Evolutionary conservation across 176 grass and related monocot species (phyloP), one percentile per base, ranked within the genome.

Genomic region (Eragrostis nindensis): DNA sequence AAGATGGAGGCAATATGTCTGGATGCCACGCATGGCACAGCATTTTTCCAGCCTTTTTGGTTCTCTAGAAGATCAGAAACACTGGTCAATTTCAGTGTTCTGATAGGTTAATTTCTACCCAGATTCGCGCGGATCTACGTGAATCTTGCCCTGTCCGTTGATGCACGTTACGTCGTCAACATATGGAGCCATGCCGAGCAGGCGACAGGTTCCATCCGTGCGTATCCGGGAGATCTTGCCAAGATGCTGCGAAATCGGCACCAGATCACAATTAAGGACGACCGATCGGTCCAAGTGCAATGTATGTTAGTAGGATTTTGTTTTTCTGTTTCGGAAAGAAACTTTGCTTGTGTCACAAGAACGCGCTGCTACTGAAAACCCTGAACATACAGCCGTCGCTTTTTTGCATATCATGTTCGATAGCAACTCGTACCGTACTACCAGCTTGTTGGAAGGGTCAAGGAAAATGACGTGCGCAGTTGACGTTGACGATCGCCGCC

Each of bases 51-150:
- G 32, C 32, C 32, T 36, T 36, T 4, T 36, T 36, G 52, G 52
- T 55, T 55, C 21, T 55, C 52, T 55, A 55, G 52, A 55, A 44
- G 42, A 1, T 10, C 9, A 44, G 42, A 44, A 44, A 44, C 9
- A 44, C 1, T 1, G 8, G 42, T 54, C 50, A 8, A 5, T 39
- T 15, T 70, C 24, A 50, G 68, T 25, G 24, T 59, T 76, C 53
- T 61, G 11, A 1, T 10, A 16, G 22, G 29, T 55, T 21, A n/a
- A 45, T 52, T 63, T 62, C 30, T 62, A 66, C 70, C 36, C 66
- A 50, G 68, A 52, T 60, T 18, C 68, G 38, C 39, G 21, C 61
- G 83, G 55, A 68, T 75, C 77, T 50, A 47, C 6, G 40, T 41
- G 84, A 75, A 68, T 55, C 57, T 22, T 25, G 53, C 18, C 19